Percentiles rank a stretch among this genome's conserved stretches.
These are phyloP conservation scores for Pythium inflatum DNA, from an alignment of 352 stramenopile genomes.

Conservation along the genomic window DNA sequence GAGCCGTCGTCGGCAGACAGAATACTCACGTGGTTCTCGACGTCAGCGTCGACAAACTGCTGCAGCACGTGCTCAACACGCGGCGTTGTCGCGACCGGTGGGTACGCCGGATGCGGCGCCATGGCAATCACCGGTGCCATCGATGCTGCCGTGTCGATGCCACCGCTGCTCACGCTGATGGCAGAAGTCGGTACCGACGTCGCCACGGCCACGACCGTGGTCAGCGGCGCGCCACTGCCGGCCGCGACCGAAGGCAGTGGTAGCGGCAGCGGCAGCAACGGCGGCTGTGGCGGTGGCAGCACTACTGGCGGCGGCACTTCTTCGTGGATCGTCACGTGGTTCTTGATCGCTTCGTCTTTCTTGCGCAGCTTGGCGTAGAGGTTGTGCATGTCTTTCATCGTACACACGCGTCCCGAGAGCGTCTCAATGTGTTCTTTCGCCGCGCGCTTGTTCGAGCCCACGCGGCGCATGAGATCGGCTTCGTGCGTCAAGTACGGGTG, in stretches of 20 bases:
- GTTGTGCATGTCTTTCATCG: constrained; percentile 86
- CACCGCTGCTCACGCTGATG: background rate
- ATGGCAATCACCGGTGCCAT: background rate
- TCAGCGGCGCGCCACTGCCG: background rate
- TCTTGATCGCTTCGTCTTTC: constrained; percentile 60
- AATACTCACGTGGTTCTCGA: constrained; percentile 81
- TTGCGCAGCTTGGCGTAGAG: constrained; percentile 66
- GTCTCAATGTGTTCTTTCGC: constrained; percentile 66
- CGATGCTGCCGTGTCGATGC: background rate
- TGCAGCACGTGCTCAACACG: constrained; percentile 63
- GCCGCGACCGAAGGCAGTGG: background rate
- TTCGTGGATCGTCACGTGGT: constrained; percentile 34
- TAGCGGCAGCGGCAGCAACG: background rate
- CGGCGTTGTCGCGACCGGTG: constrained; percentile 19
- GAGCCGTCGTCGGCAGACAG: constrained; percentile 70
- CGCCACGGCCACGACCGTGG: background rate
- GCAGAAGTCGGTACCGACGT: background rate
- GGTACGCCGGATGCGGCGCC: background rate
- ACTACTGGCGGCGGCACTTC: background rate
- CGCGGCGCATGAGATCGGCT: constrained; percentile 69
- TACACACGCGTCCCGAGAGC: constrained; percentile 69
- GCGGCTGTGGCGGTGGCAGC: constrained; percentile 1
- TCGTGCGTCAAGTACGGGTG: constrained; percentile 75
- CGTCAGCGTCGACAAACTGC: constrained; percentile 66
- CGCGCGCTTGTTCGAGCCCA: constrained; percentile 71